Percentiles rank a stretch among this genome's conserved stretches.
These are phyloP conservation scores for Suhomyces faveliae DNA, from an alignment of 805 yeast species.

Conservation along the genomic window DNA sequence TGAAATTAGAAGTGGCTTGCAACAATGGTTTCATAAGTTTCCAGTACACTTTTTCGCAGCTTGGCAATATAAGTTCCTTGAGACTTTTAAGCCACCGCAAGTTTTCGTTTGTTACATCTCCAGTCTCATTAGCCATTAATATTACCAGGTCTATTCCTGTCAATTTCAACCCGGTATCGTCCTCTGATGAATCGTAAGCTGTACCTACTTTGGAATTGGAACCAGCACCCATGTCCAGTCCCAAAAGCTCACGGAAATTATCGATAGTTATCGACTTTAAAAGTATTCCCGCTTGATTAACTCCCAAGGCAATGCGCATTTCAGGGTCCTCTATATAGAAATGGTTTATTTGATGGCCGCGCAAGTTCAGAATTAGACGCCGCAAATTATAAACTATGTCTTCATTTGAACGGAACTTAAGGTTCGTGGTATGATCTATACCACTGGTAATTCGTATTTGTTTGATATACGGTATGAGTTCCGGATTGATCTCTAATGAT, in stretches of 20 bases:
- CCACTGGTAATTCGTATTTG: constrained; percentile 32
- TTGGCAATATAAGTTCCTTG: constrained; percentile 17
- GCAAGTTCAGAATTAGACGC: constrained; percentile 3
- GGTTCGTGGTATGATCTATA: neutral
- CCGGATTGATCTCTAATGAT: constrained; percentile 33
- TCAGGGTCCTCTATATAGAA: constrained; percentile 20
- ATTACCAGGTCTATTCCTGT: neutral
- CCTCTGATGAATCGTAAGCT: neutral
- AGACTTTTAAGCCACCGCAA: constrained; percentile 2
- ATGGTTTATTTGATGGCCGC: constrained; percentile 6
- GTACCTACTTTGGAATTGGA: neutral
- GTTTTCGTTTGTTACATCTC: neutral
- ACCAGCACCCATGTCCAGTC: neutral
- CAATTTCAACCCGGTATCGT: neutral
- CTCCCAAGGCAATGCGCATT: constrained; percentile 12
- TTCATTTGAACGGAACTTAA: constrained; percentile 3
- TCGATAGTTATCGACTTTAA: constrained; percentile 23
- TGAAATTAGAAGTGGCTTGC: neutral
- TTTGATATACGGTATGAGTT: constrained; percentile 30
- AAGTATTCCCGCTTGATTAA: constrained; percentile 1
- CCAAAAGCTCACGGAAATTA: neutral
- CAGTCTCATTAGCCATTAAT: neutral
- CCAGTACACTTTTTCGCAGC: constrained; percentile 15
- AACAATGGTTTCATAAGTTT: constrained; percentile 10
- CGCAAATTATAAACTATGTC: constrained; percentile 1